Base-by-base conservation (phyloP, 2,329 filamentous ascomycete genomes). In the Boeremia exigua region DNA sequence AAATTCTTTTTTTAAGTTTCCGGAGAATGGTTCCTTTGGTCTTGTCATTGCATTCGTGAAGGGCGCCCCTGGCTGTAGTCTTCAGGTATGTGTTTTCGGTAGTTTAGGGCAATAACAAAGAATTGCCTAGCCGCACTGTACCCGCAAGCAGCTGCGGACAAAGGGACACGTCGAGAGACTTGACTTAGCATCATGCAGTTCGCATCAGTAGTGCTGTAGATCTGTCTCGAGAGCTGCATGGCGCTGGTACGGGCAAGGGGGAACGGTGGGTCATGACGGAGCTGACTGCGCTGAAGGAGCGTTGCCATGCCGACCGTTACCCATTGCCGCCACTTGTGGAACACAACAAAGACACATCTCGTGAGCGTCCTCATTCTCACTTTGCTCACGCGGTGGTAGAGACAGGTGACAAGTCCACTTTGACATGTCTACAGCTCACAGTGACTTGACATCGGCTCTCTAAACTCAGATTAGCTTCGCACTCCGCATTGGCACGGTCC, bases 211-310 rank as follows among this genome's bases (percentile, higher is more conserved):
- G 44, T 48, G 38, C 14, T 11, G 34, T 33, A 34, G 19, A 30
- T 19, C 30, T 47, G n/a, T 23, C n/a, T 34, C 28, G 15, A 7
- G 25, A 15, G 17, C 7, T 28, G 42, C 39, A 47, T 53, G 40
- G 49, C 34, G 34, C 10, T 27, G 27, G n/a, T 33, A 40, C 32
- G 46, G 10, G 39, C 45, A 55, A 55, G 52, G 46, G 52, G 46
- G 39, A 34, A 36, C 11, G 36, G 52, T 36, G 52, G 52, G 40
- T 55, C 40, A 42, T 49, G 46, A 46, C 40, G 46, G 46, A 14
- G 52, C 52, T 55, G 52, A 55, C 45, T 49, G 52, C 38, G 33
- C 25, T 23, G 48, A 44, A 32, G 37, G 39, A 17, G 46, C 48
- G 53, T 55, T 55, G 53, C 53, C 25, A 47, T 45, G 47, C 40